Base-by-base conservation (phyloP, 2,329 filamentous ascomycete genomes). In the Diplodia seriata region DNA sequence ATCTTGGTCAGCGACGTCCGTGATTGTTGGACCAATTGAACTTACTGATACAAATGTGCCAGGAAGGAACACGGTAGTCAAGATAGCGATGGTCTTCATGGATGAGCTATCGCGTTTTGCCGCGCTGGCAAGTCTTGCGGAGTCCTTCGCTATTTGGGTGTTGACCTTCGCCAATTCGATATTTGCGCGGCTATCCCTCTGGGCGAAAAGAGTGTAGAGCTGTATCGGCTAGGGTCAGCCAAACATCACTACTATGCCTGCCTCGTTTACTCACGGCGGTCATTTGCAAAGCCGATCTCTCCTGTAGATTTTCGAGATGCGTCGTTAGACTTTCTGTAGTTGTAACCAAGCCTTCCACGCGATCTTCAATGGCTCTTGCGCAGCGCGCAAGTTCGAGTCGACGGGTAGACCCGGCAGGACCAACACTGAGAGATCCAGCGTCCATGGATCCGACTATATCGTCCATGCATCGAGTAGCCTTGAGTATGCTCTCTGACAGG, bases 31-130 rank as follows among this genome's bases (percentile, higher is more conserved):
- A 3, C 12, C 2, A 1, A 31, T 5, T 0, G 26, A 11, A 33
- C 63, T 15, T 3, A 26, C 23, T 26, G 23, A 26, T 26, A 81
- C 74, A 68, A 81, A 81, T 12, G 79, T 80, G 0, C 75, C 78
- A 2, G 81, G 80, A 1, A 81, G 75, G 67, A 81, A 81, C 1
- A 77, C 68, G 70, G 81, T 79, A 31, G 79, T 81, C 67, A 81
- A 72, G 1, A 79, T 70, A 1, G 80, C 77, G 15, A 81, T 77
- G 2, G 76, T 76, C 61, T 78, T 76, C 78, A 82, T 81, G 5
- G 76, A 74, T 1, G 74, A 73, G 64, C 76, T 77, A 63, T 79
- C 78, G 33, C 72, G 70, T 67, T 73, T 76, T 1, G 72, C 69
- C 2, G 70, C 69, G 4, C 53, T 50, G 6, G 70, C 71, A 20